Conservation (phyloP, 1,284 basidiomycete genomes). For the Puccinia horiana region DNA sequence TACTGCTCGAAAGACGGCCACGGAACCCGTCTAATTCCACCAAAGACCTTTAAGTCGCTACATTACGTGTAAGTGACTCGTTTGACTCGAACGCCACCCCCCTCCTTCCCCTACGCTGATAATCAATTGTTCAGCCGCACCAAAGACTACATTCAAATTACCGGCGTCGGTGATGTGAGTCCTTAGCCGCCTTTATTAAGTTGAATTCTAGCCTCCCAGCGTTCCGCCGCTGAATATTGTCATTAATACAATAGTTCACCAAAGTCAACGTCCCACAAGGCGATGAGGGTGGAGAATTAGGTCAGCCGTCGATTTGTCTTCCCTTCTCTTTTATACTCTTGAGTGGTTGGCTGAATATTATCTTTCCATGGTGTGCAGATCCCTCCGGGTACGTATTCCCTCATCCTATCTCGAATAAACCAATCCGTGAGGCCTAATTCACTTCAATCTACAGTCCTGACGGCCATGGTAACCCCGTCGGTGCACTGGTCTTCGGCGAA, state of each 20-base stretch:
- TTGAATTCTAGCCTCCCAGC: no score
- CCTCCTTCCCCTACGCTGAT: neutral
- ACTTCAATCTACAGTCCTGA: conserved; percentile 15
- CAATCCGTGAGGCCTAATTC: neutral
- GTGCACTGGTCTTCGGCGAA: conserved; percentile 43
- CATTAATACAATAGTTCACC: conserved; percentile 28
- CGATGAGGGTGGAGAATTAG: conserved; percentile 45
- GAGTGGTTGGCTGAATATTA: neutral
- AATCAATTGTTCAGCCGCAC: conserved; percentile 20
- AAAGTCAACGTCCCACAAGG: conserved; percentile 33
- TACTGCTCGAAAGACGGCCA: conserved; percentile 57
- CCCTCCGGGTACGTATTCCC: conserved; percentile 28
- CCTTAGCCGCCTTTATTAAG: neutral
- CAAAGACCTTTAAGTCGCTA: conserved; percentile 54
- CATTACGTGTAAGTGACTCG: conserved; percentile 51
- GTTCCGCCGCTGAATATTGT: neutral
- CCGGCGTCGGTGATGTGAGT: conserved; percentile 40
- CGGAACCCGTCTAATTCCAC: conserved; percentile 57
- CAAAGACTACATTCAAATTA: conserved; percentile 44
- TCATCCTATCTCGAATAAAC: neutral
- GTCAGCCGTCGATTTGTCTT: neutral
- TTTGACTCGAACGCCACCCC: neutral
- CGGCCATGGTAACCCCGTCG: conserved; percentile 42
- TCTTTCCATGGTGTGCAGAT: conserved; percentile 8
- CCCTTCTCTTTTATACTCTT: neutral